A percentile compares a stretch with the other conserved stretches of the same genome.
These are phyloP conservation scores for Solanum peruvianum DNA, from an alignment of 257 asterid genomes.

Conservation along the genomic window DNA sequence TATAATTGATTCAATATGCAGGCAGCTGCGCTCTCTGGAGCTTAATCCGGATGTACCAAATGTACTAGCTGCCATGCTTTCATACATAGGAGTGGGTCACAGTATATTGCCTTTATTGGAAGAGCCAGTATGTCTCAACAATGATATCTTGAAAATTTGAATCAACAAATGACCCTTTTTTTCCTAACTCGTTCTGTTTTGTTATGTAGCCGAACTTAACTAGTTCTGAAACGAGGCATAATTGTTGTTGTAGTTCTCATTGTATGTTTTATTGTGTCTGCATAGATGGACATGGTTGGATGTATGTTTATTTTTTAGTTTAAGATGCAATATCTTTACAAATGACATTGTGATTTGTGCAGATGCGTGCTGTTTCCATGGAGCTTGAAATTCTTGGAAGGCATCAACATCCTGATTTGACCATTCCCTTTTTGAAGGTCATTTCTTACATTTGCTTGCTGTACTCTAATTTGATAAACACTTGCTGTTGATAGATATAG, in stretches of 20 bases:
- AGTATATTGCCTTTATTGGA: slow-evolving; percentile 85
- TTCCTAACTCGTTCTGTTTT: not conserved
- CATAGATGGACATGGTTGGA: not conserved
- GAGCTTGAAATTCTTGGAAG: slow-evolving; percentile 98
- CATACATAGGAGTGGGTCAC: slow-evolving; percentile 79
- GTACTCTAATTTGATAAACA: not conserved
- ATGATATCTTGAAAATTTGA: not conserved
- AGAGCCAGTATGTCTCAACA: slow-evolving; percentile 63
- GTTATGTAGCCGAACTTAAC: not conserved
- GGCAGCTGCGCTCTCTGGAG: slow-evolving; percentile 86
- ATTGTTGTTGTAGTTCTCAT: not conserved
- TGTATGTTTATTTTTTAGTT: not conserved
- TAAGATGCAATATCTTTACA: not conserved
- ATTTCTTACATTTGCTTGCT: slow-evolving; percentile 3
- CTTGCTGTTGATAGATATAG: not conserved
- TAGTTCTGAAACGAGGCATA: not conserved
- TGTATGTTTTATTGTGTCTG: not conserved
- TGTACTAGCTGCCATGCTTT: slow-evolving; percentile 91
- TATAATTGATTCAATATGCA: slow-evolving; percentile 77
- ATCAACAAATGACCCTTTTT: not conserved
- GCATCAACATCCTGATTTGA: slow-evolving; percentile 78
- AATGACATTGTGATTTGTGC: not conserved
- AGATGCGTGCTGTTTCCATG: slow-evolving; percentile 83
- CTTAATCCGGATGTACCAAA: slow-evolving; percentile 85
- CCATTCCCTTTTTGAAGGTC: slow-evolving; percentile 89